A percentile compares a stretch with the other conserved stretches of the same genome.
Evolutionary conservation across 345 rosid genomes (phyloP).

Genomic region (Salix suchowensis): DNA sequence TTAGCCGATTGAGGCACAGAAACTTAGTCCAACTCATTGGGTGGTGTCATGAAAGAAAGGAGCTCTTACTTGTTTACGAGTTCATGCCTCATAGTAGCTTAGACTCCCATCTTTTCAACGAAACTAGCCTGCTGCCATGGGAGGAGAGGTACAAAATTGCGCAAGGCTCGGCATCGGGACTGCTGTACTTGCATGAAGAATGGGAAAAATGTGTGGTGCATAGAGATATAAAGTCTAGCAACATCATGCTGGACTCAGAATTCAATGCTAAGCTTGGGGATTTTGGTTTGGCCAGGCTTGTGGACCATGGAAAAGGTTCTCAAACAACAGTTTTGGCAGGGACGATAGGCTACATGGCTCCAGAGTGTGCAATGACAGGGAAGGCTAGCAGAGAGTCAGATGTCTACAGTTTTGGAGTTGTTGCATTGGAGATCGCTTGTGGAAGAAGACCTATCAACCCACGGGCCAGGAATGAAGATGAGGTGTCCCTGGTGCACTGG

Average conservation of each 20-base stretch:
- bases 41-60: constrained; percentile 34
- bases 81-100: constrained; percentile 35
- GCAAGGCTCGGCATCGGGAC: constrained; percentile 22
- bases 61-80: constrained; percentile 32
- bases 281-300: constrained; percentile 31
- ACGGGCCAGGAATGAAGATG: too few species aligned
- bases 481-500: too few species aligned
- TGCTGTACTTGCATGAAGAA: constrained; percentile 35
- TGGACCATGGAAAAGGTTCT: constrained; percentile 22
- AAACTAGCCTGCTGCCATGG: constrained; percentile 16
- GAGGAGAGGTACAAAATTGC: constrained; percentile 16
- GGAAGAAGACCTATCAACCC: neutral
- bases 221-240: constrained; percentile 39
- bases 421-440: constrained; percentile 27
- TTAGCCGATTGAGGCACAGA: constrained; percentile 33
- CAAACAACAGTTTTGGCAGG: constrained; percentile 24
- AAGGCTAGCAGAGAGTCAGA: constrained; percentile 34
- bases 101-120: constrained; percentile 21
- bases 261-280: constrained; percentile 33
- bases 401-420: constrained; percentile 36
- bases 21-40: constrained; percentile 37
- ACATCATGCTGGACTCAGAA: constrained; percentile 21
- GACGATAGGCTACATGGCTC: constrained; percentile 31
- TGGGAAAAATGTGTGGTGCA: constrained; percentile 29
- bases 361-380: constrained; percentile 15